Base-by-base conservation (phyloP, 257 asterid genomes). In the Phtheirospermum japonicum region DNA sequence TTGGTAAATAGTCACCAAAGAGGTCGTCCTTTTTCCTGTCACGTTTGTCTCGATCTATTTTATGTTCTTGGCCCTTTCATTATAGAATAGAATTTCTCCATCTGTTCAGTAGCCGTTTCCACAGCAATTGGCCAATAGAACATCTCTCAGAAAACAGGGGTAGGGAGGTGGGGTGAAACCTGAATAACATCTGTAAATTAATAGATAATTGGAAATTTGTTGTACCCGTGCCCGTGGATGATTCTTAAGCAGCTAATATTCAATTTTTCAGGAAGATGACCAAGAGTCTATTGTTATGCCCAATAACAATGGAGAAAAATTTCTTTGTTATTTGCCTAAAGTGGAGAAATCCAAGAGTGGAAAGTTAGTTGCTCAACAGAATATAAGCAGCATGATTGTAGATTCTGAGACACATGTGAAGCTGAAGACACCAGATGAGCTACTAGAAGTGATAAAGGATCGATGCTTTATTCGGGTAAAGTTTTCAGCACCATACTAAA, bases 371-470 rank as follows among this genome's bases (percentile, higher is more conserved):
- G 60, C 82, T 71, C 89, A 77, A 46, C 94, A 84, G 74, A 93
- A 93, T 75, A 76, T 80, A 56, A 93, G 97, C 82, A 85, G 92
- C 78, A 71, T 89, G 90, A 83, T 93, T 64, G 52, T 93, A 79
- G 99, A 93, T 78, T 82, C 90, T 43, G 95, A 87, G 76, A 85
- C 72, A 63, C 94, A 65, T 58, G 64, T 77, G 73, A 89, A 87
- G 69, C 58, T 82, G 77, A 89, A 85, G 85, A 89, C 97, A 57
- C 99, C 97, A 28, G 97, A 89, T 78, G 99, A 93, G 84, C 84
- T 93, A 33, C 87, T 93, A 50, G 97, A 87, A 74, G 86, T 87
- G 58, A 86, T 93, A 46, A 93, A 85, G 75, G 97, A 90, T 54
- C 74, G 33, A 33, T 93, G 99, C 79, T 86, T 93, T 77, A 10